Conservation (phyloP, 805 yeast species). For the Soucietia sequanensis region DNA sequence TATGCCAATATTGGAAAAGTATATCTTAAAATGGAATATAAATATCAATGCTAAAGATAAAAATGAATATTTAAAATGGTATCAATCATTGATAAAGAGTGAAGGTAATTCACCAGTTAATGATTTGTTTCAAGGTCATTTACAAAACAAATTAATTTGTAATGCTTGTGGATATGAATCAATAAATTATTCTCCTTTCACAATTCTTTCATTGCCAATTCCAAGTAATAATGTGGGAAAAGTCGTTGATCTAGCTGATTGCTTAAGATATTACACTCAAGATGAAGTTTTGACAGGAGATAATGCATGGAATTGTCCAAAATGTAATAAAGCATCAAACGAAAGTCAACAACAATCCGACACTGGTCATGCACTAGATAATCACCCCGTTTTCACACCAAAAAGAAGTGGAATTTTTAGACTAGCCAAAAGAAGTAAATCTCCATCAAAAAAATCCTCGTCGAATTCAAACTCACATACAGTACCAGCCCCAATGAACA, state of each 20-base stretch:
- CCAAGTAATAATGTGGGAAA: conserved; percentile 35
- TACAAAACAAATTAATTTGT: conserved; percentile 63
- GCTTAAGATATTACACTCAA: conserved; percentile 58
- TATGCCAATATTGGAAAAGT: conserved; percentile 20
- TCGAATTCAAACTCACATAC: no score
- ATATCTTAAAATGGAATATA: conserved; percentile 31
- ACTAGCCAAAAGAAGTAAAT: conserved; percentile 32
- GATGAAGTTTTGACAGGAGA: conserved; percentile 70
- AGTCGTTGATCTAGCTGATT: conserved; percentile 53
- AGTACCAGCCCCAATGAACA: conserved; percentile 4
- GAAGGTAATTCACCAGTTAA: conserved; percentile 71
- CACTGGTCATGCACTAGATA: conserved; percentile 20
- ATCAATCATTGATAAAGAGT: conserved; percentile 43
- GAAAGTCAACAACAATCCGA: conserved; percentile 8
- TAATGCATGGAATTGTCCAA: conserved; percentile 84
- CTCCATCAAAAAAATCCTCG: conserved; percentile 25
- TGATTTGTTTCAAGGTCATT: conserved; percentile 69
- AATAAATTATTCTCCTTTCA: conserved; percentile 59
- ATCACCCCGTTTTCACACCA: conserved; percentile 37
- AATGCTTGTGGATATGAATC: conserved; percentile 62
- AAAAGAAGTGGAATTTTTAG: conserved; percentile 35
- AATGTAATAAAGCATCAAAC: conserved; percentile 40
- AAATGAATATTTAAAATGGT: conserved; percentile 64
- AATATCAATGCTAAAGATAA: conserved; percentile 30
- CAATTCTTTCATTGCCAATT: conserved; percentile 61